phyloP scores from a whole-genome alignment of 176 grass and related monocot genomes.

The Leersia perrieri region DNA sequence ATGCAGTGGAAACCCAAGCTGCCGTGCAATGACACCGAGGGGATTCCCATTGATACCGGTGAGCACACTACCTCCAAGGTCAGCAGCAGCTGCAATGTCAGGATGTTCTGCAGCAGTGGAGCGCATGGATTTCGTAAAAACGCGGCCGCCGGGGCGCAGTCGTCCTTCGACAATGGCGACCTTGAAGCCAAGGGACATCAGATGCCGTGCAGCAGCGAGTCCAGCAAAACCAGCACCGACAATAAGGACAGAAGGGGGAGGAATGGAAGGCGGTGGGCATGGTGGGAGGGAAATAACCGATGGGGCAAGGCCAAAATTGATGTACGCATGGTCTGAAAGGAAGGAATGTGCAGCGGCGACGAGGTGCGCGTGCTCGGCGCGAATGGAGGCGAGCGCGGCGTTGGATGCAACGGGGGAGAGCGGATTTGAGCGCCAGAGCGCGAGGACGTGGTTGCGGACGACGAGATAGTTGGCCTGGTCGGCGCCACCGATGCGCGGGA shows the following conservation, averaged over 20 bases:
- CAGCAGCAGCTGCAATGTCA: constrained; percentile 59
- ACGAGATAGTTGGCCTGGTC: constrained; percentile 89
- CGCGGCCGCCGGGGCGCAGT: constrained; percentile 74
- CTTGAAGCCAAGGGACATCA: constrained; percentile 81
- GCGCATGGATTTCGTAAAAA: constrained; percentile 83
- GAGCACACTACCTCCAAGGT: constrained; percentile 96
- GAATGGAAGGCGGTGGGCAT: constrained; percentile 43
- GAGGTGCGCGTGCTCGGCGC: constrained; percentile 70
- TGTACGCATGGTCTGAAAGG: constrained; percentile 71
- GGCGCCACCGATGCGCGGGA: constrained; percentile 65
- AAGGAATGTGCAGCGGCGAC: constrained; percentile 77
- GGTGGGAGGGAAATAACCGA: constrained; percentile 58
- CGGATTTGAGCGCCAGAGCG: constrained; percentile 86
- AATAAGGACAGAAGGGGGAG: constrained; percentile 68
- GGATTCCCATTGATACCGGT: constrained; percentile 97
- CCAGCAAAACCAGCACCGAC: constrained; percentile 89
- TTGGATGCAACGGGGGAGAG: constrained; percentile 48
- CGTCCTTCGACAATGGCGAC: constrained; percentile 83
- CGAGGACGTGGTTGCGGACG: constrained; percentile 90
- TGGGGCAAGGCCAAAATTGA: constrained; percentile 82
- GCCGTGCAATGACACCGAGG: constrained; percentile 77
- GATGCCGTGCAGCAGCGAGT: constrained; percentile 67
- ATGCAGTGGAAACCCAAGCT: constrained; percentile 90
- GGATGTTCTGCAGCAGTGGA: constrained; percentile 59
- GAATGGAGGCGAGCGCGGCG: constrained; percentile 79